phyloP scores from a whole-genome alignment of 352 stramenopile genomes.

The Globisporangium barbulae region DNA sequence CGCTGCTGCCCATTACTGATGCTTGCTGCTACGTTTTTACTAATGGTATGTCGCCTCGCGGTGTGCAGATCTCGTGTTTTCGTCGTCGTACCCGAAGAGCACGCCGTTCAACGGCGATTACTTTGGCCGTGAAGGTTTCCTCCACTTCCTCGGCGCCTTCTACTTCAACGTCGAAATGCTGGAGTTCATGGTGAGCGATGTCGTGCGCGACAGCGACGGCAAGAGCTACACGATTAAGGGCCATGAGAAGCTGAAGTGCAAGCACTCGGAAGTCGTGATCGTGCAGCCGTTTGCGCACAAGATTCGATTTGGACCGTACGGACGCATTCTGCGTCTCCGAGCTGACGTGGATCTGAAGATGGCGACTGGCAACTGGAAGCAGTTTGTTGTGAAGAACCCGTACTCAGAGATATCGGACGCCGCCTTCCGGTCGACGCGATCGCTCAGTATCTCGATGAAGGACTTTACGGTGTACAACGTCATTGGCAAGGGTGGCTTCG shows the following conservation, averaged over 20 bases:
- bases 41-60: neutral
- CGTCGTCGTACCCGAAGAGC: slow-evolving; percentile 76
- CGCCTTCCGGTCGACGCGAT: slow-evolving; percentile 77
- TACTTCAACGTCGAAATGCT: slow-evolving; percentile 76
- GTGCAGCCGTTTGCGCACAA: slow-evolving; percentile 73
- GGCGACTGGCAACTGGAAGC: slow-evolving; percentile 69
- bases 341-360: slow-evolving; percentile 77
- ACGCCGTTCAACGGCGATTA: slow-evolving; percentile 80
- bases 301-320: slow-evolving; percentile 77
- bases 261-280: slow-evolving; percentile 66
- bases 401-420: slow-evolving; percentile 78
- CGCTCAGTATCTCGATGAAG: slow-evolving; percentile 86
- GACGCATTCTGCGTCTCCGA: slow-evolving; percentile 76
- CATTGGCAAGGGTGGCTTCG: slow-evolving; percentile 86
- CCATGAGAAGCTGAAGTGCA: slow-evolving; percentile 80
- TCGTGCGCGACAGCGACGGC: slow-evolving; percentile 53
- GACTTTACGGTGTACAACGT: slow-evolving; percentile 90
- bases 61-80: slow-evolving; percentile 71
- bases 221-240: slow-evolving; percentile 76
- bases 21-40: neutral
- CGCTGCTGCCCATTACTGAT: neutral
- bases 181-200: slow-evolving; percentile 73
- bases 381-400: slow-evolving; percentile 76
- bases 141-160: slow-evolving; percentile 77
- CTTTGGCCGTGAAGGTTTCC: slow-evolving; percentile 78